A percentile compares a stretch with the other conserved stretches of the same genome.
phyloP scores from a whole-genome alignment of 495 filamentous ascomycete species.

The Daldinia childiae region DNA sequence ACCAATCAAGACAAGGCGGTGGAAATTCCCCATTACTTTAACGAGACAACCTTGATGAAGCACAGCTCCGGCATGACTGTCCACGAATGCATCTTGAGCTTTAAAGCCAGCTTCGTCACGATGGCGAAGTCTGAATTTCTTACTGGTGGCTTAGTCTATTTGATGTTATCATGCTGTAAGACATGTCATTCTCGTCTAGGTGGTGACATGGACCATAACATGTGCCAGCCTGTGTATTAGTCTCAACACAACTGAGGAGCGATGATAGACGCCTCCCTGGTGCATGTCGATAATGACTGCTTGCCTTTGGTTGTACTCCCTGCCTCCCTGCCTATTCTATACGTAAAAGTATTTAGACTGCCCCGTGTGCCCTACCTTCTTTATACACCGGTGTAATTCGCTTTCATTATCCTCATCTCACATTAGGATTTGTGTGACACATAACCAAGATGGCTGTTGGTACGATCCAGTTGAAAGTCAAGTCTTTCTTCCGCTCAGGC shows the following conservation, averaged over 20 bases:
- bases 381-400: neutral
- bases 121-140: constrained; percentile 13
- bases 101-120: constrained; percentile 23
- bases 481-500: constrained; percentile 35
- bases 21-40: constrained; percentile 9
- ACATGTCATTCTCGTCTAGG: constrained; percentile 34
- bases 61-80: neutral
- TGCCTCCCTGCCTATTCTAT: no score
- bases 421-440: neutral
- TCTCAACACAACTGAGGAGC: constrained; percentile 11
- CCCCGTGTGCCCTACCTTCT: neutral
- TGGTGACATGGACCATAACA: constrained; percentile 28
- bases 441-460: constrained; percentile 35
- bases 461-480: constrained; percentile 36
- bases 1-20: constrained; percentile 7
- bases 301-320: neutral
- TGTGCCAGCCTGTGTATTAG: constrained; percentile 9
- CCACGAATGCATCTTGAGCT: constrained; percentile 14
- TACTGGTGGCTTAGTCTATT: constrained; percentile 20
- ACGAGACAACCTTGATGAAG: constrained; percentile 6
- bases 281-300: constrained; percentile 1
- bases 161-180: constrained; percentile 29
- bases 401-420: neutral
- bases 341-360: constrained; percentile 19
- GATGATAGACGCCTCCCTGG: neutral